phyloP scores from a whole-genome alignment of 192 early-diverging fungal genomes.

The Backusella tarrabulga region DNA sequence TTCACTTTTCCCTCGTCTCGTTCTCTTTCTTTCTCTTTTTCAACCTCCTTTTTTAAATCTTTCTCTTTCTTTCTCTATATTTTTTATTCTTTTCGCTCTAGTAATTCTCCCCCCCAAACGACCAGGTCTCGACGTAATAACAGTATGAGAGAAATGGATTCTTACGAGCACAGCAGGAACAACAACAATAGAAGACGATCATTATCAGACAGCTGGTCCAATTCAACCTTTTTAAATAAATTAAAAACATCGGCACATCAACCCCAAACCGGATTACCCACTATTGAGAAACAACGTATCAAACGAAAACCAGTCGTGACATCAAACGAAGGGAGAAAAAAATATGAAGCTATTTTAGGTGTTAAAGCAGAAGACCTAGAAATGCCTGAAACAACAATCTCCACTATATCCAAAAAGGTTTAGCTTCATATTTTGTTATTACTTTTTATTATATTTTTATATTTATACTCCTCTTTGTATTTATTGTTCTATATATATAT shows the following conservation, averaged over 20 bases:
- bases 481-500: neutral
- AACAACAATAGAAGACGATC: neutral
- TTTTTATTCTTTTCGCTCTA: neutral
- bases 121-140: neutral
- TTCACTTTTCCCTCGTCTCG: neutral
- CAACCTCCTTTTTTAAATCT: neutral
- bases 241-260: neutral
- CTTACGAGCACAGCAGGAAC: neutral
- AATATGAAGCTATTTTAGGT: constrained; percentile 11
- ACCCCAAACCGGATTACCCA: neutral
- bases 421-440: neutral
- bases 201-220: neutral
- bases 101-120: neutral
- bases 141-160: neutral
- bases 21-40: neutral
- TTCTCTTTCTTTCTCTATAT: neutral
- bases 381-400: neutral
- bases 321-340: constrained; percentile 2
- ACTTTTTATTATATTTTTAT: neutral
- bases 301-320: neutral
- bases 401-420: neutral
- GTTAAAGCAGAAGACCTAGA: constrained; percentile 11
- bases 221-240: constrained; percentile 8
- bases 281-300: neutral
- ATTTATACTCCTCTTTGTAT: neutral